Conservation (phyloP, 345 rosid genomes). For the Boechera retrofracta region DNA sequence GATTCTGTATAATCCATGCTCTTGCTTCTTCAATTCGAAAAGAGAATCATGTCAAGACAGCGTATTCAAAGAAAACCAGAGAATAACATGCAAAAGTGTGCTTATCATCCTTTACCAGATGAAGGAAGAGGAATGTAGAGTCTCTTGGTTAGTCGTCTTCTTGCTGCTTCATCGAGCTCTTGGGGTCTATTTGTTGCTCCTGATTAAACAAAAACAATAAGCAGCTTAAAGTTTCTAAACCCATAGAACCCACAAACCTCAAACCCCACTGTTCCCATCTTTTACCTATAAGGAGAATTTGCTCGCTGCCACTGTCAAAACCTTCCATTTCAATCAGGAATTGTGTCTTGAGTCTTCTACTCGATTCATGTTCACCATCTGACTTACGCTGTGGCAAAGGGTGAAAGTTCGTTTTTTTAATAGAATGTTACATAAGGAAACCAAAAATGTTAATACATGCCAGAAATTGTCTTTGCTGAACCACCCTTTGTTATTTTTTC, state of each 20-base stretch:
- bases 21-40: constrained; percentile 73
- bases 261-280: constrained; percentile 9
- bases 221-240: neutral
- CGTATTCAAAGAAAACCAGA: constrained; percentile 4
- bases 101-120: constrained; percentile 57
- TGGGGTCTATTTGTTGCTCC: constrained; percentile 99
- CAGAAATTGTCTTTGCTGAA: constrained; percentile 52
- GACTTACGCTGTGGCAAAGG: constrained; percentile 82
- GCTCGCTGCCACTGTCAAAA: constrained; percentile 86
- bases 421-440: constrained; percentile 23
- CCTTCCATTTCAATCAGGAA: constrained; percentile 99
- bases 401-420: constrained; percentile 23
- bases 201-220: constrained; percentile 44
- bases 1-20: constrained; percentile 87
- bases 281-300: constrained; percentile 92
- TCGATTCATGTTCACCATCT: constrained; percentile 97
- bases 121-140: constrained; percentile 96
- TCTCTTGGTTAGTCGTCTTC: constrained; percentile 92
- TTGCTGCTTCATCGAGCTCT: constrained; percentile 98
- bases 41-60: constrained; percentile 37
- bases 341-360: constrained; percentile 95
- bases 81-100: constrained; percentile 24
- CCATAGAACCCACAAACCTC: constrained; percentile 19
- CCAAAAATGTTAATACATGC: constrained; percentile 45
- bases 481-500: neutral